A percentile compares a stretch with the other conserved stretches of the same genome.
These are phyloP conservation scores for Globisporangium megalacanthum DNA, from an alignment of 352 stramenopile species.

Conservation along the genomic window DNA sequence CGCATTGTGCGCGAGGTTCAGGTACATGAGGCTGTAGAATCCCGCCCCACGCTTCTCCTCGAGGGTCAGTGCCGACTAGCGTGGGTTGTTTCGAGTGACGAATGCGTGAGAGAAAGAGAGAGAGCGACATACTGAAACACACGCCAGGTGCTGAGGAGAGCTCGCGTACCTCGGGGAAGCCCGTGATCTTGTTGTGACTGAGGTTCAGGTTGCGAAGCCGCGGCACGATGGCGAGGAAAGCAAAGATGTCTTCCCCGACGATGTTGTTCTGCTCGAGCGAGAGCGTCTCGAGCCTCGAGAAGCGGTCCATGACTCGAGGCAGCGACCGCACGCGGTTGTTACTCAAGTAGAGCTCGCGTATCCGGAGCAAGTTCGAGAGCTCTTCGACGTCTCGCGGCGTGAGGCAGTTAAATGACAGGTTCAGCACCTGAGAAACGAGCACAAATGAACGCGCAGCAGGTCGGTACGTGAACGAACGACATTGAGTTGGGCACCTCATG, in stretches of 20 bases:
- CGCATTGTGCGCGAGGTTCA: constrained; percentile 73
- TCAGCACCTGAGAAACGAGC: constrained; percentile 40
- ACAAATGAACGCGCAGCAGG: too few relatives aligned
- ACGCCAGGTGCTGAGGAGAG: background rate
- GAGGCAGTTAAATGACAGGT: constrained; percentile 79
- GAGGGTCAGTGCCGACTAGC: constrained; percentile 39
- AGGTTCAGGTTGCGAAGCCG: constrained; percentile 69
- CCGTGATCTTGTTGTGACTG: constrained; percentile 74
- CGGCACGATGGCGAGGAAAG: constrained; percentile 58
- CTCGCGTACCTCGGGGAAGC: constrained; percentile 54
- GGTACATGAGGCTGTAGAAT: constrained; percentile 62
- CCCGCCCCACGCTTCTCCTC: constrained; percentile 55
- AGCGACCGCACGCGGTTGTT: constrained; percentile 68
- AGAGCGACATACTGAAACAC: background rate
- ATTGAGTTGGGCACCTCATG: background rate
- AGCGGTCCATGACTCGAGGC: constrained; percentile 72
- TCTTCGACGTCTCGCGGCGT: constrained; percentile 53
- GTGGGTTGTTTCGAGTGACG: too few relatives aligned
- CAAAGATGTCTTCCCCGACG: constrained; percentile 55
- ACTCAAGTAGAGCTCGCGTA: constrained; percentile 70
- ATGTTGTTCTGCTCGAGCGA: constrained; percentile 79
- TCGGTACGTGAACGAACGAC: too few relatives aligned
- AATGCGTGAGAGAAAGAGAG: too few relatives aligned
- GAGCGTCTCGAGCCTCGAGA: constrained; percentile 67
- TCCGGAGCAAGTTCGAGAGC: constrained; percentile 62